These are phyloP conservation scores for Colletotrichum tropicale DNA, from an alignment of 2,329 filamentous ascomycete genomes.

Conservation along the genomic window DNA sequence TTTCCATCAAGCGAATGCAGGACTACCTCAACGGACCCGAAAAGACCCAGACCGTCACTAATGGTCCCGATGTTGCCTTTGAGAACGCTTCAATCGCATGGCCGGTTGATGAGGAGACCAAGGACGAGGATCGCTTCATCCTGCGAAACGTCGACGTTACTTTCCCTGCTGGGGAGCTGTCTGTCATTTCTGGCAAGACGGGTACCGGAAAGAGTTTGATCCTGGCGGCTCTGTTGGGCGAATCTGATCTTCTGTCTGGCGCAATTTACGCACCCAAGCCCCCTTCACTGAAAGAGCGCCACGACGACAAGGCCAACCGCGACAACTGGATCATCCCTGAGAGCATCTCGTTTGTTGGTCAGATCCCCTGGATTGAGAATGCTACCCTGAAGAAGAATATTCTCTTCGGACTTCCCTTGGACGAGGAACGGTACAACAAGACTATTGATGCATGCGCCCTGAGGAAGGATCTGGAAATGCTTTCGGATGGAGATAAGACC, in stretches of 20 bases:
- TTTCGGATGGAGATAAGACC: conserved; percentile 78
- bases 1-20: conserved; percentile 76
- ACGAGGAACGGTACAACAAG: conserved; percentile 71
- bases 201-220: conserved; percentile 80
- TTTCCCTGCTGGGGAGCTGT: conserved; percentile 73
- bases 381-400: conserved; percentile 81
- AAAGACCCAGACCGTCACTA: conserved; percentile 56
- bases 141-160: conserved; percentile 67
- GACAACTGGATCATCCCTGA: conserved; percentile 73
- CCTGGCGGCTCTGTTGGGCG: conserved; percentile 75
- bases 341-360: conserved; percentile 76
- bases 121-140: conserved; percentile 65
- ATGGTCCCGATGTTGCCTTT: conserved; percentile 67
- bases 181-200: conserved; percentile 77
- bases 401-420: conserved; percentile 74
- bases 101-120: conserved; percentile 68
- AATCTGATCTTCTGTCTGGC: conserved; percentile 72
- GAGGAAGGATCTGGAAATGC: conserved; percentile 76
- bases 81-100: conserved; percentile 74
- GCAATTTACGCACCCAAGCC: conserved; percentile 60
- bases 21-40: conserved; percentile 73
- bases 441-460: conserved; percentile 77
- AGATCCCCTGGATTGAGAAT: conserved; percentile 88
- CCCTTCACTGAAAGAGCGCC: conserved; percentile 51
- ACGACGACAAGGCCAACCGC: conserved; percentile 65